Conservation (phyloP, 306 rosid genomes). For the Gillenia trifoliata region DNA sequence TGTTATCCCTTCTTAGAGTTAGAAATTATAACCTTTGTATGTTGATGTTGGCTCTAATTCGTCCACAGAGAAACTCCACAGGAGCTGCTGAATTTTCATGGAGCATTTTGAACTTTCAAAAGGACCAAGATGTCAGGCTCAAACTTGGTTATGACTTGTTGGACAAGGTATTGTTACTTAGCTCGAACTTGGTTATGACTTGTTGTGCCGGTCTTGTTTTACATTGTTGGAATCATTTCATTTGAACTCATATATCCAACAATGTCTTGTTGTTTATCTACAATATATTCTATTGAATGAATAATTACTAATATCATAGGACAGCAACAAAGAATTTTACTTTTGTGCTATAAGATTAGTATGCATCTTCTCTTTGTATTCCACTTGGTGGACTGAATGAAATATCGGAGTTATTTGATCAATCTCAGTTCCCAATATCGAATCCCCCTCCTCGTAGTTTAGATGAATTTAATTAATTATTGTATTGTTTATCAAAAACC, state of each 20-base stretch:
- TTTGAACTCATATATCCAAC: not conserved
- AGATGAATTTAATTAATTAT: no score
- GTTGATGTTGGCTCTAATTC: not conserved
- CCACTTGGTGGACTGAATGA: not conserved
- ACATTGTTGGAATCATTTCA: not conserved
- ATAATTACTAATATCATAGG: not conserved
- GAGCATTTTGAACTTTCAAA: slow-evolving; percentile 64
- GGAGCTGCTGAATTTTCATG: slow-evolving; percentile 84
- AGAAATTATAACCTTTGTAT: not conserved
- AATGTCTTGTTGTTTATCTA: not conserved
- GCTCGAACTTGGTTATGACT: not conserved
- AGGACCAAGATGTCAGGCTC: slow-evolving; percentile 80
- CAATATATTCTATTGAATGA: not conserved
- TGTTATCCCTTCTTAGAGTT: not conserved
- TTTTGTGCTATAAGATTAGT: not conserved
- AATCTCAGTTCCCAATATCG: not conserved
- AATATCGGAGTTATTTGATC: not conserved
- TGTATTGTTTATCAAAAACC: not conserved
- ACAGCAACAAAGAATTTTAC: not conserved
- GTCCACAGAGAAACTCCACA: slow-evolving; percentile 47
- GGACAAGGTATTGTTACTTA: slow-evolving; percentile 44
- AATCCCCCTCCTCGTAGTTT: no score
- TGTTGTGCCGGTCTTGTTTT: not conserved
- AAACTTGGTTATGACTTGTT: slow-evolving; percentile 73
- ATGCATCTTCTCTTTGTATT: not conserved